phyloP scores from a whole-genome alignment of 371 early-diverging fungal genomes.

The Parasitella parasitica region DNA sequence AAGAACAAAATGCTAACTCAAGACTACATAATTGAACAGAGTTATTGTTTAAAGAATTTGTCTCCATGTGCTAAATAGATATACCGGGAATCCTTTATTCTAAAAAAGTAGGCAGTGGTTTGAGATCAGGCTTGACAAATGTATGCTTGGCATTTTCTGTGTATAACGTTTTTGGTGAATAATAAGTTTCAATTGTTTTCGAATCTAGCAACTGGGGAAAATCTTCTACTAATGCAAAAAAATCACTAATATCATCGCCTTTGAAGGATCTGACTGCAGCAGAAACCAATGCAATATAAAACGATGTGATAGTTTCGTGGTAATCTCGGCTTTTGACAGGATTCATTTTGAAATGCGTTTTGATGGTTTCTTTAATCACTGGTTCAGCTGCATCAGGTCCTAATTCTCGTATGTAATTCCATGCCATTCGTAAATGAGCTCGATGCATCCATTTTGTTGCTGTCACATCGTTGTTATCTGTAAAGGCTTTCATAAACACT shows the following conservation, averaged over 20 bases:
- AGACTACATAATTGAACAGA: too few relatives aligned
- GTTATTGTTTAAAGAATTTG: too few relatives aligned
- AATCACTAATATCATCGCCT: constrained; percentile 40
- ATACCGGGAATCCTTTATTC: background rate
- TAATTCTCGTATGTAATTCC: constrained; percentile 57
- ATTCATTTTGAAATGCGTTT: constrained; percentile 46
- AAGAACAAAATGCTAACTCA: too few relatives aligned
- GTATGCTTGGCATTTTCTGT: constrained; percentile 37
- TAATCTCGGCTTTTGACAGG: constrained; percentile 34
- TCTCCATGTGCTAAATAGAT: too few relatives aligned
- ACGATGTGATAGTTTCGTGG: constrained; percentile 61
- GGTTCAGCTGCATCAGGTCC: constrained; percentile 41
- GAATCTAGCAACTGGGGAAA: constrained; percentile 48
- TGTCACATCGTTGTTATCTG: constrained; percentile 30
- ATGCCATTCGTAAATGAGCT: constrained; percentile 63
- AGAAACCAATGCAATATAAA: constrained; percentile 50
- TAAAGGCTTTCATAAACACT: constrained; percentile 56
- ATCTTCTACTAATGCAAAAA: constrained; percentile 51
- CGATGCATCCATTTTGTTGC: constrained; percentile 62
- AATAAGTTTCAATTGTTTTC: constrained; percentile 45
- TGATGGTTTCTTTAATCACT: constrained; percentile 46
- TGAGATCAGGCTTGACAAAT: constrained; percentile 47
- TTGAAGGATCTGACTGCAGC: constrained; percentile 38
- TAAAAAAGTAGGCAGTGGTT: constrained; percentile 34
- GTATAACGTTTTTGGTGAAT: constrained; percentile 42